phyloP scores from a whole-genome alignment of 768 basidiomycete species.

The Pulveroboletus sp. region DNA sequence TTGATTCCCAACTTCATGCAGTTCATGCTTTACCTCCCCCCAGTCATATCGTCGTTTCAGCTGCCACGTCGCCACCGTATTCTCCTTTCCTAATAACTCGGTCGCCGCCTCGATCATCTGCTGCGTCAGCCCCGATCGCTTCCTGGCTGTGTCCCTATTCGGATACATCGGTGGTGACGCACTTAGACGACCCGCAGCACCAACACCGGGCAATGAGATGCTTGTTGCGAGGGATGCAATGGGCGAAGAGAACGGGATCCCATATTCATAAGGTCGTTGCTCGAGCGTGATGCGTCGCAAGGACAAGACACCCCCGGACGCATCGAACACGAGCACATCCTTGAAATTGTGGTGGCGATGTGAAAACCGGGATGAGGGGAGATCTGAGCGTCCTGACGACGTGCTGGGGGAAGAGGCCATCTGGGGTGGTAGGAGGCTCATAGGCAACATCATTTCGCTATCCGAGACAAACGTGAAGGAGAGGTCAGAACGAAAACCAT shows the following conservation, averaged over 20 bases:
- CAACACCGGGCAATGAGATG: constrained; percentile 55
- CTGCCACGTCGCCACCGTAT: constrained; percentile 60
- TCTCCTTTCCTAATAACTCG: constrained; percentile 36
- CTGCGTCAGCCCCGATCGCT: constrained; percentile 31
- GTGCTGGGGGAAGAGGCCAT: constrained; percentile 24
- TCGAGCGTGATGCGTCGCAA: constrained; percentile 52
- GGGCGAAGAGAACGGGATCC: constrained; percentile 23
- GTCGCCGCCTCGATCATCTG: constrained; percentile 33
- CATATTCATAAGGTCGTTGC: constrained; percentile 20
- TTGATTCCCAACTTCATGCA: constrained; percentile 4
- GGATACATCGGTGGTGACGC: constrained; percentile 23
- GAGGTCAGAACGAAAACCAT: constrained; percentile 37
- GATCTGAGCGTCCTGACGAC: constrained; percentile 27
- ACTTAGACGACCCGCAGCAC: constrained; percentile 38
- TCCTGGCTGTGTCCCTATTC: constrained; percentile 23
- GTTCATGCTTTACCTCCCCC: constrained; percentile 44
- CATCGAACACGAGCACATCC: constrained; percentile 67
- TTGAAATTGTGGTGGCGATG: constrained; percentile 47
- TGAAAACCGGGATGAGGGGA: constrained; percentile 26
- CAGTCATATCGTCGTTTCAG: constrained; percentile 48
- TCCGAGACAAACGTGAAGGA: constrained; percentile 51
- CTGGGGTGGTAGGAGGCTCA: constrained; percentile 34
- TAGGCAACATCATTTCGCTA: constrained; percentile 32
- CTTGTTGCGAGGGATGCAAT: constrained; percentile 44
- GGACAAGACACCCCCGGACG: constrained; percentile 48